Evolutionary conservation across 257 asterid species (phyloP), one percentile per base, ranked within the genome.

Genomic region (Solanum sejunctum): DNA sequence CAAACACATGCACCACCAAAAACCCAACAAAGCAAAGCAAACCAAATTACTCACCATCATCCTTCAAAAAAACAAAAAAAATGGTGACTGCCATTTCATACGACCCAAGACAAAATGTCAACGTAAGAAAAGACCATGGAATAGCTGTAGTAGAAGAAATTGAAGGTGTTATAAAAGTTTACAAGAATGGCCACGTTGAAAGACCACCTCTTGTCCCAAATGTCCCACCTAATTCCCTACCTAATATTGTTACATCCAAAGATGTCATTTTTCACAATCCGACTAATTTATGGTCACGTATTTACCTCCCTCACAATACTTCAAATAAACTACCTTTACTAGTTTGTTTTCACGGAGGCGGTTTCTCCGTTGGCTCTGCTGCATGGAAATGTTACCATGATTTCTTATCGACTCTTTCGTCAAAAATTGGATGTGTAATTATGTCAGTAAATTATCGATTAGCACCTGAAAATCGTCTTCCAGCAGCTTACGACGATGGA

Each of bases 271-370:
- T 82, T 43, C 75, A 60, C 61, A 15, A 43, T 47, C 84, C 84
- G 0, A 56, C 55, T 41, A 81, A 64, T 43, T 82, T 82, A 63
- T 61, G 85, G 85, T 39, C 79, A 20, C 61, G 85, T 47, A 58
- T 82, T 61, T 82, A 82, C 43, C 60, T 82, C 10, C 85, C 75
- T 58, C 4, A 58, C 15, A 52, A 16, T 3, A 61, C 58, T 21
- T 32, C 58, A 9, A 66, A 3, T 11, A 89, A 87, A 21, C 77
- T 89, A 36, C 92, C 90, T 58, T 84, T 89, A 17, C 79, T 89
- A 21, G 52, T 89, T 84, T 86, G 86, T 86, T 47, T 86, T 43
- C 92, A 89, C 10, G 92, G 92, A 0, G 92, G 92, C 51, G 92
- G 88, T 16, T 89, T 89, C 78, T 89, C 87, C 32, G 64, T 89